A percentile compares a stretch with the other conserved stretches of the same genome.
Conservation (phyloP, 352 stramenopile species). For the Globisporangium carolinianum region DNA sequence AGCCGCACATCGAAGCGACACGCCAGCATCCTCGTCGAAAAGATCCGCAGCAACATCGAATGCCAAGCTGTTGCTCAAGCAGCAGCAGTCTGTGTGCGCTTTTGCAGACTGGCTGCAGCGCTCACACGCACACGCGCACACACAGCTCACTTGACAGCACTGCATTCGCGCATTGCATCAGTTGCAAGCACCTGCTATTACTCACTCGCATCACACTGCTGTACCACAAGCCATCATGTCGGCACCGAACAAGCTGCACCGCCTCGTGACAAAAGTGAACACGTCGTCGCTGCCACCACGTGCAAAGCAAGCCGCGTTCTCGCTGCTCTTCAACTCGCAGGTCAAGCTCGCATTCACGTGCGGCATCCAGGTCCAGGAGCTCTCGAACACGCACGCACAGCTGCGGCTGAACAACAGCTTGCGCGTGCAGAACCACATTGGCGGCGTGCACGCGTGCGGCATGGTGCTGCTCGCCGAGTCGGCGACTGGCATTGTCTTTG, state of each 20-base stretch:
- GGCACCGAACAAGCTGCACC: conserved; percentile 48
- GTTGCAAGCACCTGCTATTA: too few species aligned
- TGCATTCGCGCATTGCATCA: too few species aligned
- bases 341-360: conserved; percentile 80
- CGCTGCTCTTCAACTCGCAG: conserved; percentile 76
- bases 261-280: conserved; percentile 49
- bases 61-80: too few species aligned
- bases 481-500: conserved; percentile 77
- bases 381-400: conserved; percentile 29
- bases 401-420: conserved; percentile 65
- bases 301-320: conserved; percentile 42
- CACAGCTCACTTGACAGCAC: too few species aligned
- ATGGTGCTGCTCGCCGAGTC: conserved; percentile 84
- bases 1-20: too few species aligned
- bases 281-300: conserved; percentile 24
- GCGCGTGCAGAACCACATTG: conserved; percentile 87
- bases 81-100: too few species aligned
- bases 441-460: conserved; percentile 76
- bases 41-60: too few species aligned
- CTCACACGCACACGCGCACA: too few species aligned
- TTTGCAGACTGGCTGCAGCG: too few species aligned
- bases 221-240: not conserved
- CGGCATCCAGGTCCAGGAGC: conserved; percentile 68
- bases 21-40: too few species aligned
- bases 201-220: not conserved